These are phyloP conservation scores for Leishmania turanica DNA, from an alignment of 208 protist species.

Conservation along the genomic window DNA sequence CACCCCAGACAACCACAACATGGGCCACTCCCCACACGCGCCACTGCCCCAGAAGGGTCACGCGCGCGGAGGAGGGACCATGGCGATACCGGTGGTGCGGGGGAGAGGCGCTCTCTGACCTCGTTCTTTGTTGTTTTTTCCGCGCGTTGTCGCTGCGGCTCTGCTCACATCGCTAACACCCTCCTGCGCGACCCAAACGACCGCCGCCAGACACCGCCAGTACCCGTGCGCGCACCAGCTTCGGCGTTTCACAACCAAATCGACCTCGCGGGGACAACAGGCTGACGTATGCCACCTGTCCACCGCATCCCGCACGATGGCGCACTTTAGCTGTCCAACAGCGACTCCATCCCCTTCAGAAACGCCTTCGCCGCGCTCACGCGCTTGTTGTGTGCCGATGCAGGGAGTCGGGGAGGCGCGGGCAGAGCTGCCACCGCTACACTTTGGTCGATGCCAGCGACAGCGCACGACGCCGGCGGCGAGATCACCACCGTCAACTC, in stretches of 20 bases:
- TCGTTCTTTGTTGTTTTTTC: not conserved
- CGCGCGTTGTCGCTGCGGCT: not conserved
- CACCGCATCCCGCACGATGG: not conserved
- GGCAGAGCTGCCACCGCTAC: not conserved
- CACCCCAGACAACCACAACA: not conserved
- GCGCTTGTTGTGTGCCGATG: constrained; percentile 11
- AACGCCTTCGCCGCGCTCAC: constrained; percentile 24
- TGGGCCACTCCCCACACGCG: not conserved
- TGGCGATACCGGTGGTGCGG: not conserved
- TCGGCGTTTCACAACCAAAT: not conserved
- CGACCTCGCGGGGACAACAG: not conserved
- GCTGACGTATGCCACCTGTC: not conserved
- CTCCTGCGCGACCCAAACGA: not conserved
- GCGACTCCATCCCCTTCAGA: constrained; percentile 26
- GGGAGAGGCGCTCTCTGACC: not conserved
- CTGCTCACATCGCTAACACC: not conserved
- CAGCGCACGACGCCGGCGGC: not conserved
- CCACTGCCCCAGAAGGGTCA: not conserved
- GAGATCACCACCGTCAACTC: constrained; percentile 7
- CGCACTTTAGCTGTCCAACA: constrained; percentile 12
- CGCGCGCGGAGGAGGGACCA: not conserved
- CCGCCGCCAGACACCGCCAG: not conserved
- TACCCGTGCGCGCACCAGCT: not conserved
- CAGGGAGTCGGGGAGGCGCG: not conserved
- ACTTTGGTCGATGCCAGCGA: not conserved